These are phyloP conservation scores for Gymnopus androsaceus DNA, from an alignment of 1,284 basidiomycete species.

Conservation along the genomic window DNA sequence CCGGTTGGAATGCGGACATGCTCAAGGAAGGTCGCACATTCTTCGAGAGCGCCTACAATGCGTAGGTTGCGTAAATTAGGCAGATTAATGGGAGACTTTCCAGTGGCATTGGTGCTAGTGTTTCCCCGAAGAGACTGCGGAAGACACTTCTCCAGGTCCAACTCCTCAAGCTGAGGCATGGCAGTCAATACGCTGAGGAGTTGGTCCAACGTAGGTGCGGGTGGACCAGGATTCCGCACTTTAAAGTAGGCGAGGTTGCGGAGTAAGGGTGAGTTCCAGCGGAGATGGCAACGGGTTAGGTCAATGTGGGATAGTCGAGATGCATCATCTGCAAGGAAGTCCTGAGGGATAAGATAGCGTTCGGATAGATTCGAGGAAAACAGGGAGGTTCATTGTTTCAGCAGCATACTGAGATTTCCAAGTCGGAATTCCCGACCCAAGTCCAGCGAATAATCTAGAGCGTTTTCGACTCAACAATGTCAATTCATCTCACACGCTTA, in stretches of 20 bases:
- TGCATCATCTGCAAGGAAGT: slow-evolving; percentile 26
- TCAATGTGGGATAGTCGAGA: slow-evolving; percentile 33
- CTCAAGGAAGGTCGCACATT: slow-evolving; percentile 24
- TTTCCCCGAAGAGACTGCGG: slow-evolving; percentile 13
- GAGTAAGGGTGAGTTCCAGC: slow-evolving; percentile 28
- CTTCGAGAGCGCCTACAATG: slow-evolving; percentile 20
- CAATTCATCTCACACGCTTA: no score
- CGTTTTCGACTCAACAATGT: no score
- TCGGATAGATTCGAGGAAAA: slow-evolving; percentile 11
- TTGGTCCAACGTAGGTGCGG: slow-evolving; percentile 23
- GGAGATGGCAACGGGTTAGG: slow-evolving; percentile 28
- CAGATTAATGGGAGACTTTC: slow-evolving; percentile 19
- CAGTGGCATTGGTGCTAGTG: not conserved
- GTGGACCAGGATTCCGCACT: slow-evolving; percentile 18
- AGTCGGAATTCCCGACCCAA: no score
- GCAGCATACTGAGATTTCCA: no score
- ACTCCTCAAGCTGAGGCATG: slow-evolving; percentile 25
- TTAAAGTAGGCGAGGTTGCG: slow-evolving; percentile 27
- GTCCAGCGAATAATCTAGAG: no score
- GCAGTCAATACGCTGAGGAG: slow-evolving; percentile 24
- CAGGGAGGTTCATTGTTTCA: no score
- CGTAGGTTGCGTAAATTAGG: slow-evolving; percentile 20
- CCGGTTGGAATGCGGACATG: slow-evolving; percentile 22
- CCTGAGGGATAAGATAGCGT: slow-evolving; percentile 20
- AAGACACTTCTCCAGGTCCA: slow-evolving; percentile 25